Percentiles rank a stretch among this genome's conserved stretches.
phyloP scores from a whole-genome alignment of 2,329 filamentous ascomycete species.

The Ceratocystis diversiconidia region DNA sequence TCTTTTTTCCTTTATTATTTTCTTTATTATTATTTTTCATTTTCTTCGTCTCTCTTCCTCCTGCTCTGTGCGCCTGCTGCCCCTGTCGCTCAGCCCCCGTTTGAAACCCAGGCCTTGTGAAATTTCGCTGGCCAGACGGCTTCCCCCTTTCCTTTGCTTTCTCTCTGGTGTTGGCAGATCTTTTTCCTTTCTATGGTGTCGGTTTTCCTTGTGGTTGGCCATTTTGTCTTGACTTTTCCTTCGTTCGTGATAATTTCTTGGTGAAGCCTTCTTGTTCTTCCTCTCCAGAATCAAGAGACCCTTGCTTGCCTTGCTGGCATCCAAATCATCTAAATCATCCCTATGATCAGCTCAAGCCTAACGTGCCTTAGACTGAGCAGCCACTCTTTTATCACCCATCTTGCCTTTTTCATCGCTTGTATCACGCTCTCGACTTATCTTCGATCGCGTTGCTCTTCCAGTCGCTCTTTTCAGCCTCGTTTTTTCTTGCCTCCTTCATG shows the following conservation, averaged over 20 bases:
- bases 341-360: conserved; percentile 9
- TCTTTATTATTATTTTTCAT: neutral
- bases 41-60: conserved; percentile 8
- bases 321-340: neutral
- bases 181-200: conserved; percentile 4
- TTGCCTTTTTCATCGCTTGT: neutral
- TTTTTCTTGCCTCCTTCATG: neutral
- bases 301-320: conserved; percentile 4
- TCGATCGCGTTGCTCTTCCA: neutral
- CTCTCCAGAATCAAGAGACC: conserved; percentile 10
- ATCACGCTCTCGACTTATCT: neutral
- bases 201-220: conserved; percentile 18
- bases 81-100: conserved; percentile 18
- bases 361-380: conserved; percentile 5
- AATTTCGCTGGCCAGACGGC: conserved; percentile 12
- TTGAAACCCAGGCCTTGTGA: conserved; percentile 12
- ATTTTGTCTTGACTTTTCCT: conserved; percentile 11
- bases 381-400: conserved; percentile 13
- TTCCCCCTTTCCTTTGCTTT: conserved; percentile 19
- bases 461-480: conserved; percentile 14
- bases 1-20: neutral
- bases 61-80: neutral
- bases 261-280: conserved; percentile 10
- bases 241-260: neutral
- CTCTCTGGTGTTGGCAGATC: conserved; percentile 9